Conservation (phyloP, 2,329 filamentous ascomycete genomes). For the Fusarium phyllophilum region DNA sequence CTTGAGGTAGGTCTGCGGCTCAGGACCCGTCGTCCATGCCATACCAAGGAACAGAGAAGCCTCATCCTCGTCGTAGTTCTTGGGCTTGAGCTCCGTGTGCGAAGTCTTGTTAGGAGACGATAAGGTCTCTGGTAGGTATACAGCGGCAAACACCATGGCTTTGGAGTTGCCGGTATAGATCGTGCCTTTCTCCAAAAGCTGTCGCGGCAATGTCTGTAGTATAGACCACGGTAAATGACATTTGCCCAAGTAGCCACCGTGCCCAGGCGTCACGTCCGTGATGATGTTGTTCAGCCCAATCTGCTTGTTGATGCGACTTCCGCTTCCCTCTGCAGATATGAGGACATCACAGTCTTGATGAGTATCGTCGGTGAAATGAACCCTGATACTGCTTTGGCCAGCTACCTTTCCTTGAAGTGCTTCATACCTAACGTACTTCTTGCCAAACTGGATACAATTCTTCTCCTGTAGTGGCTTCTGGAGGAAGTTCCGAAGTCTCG, state of each 20-base stretch:
- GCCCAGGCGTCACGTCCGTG: neutral
- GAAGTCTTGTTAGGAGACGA: neutral
- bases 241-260: neutral
- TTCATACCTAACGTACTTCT: neutral
- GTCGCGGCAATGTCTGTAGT: neutral
- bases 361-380: neutral
- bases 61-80: neutral
- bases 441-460: rapidly evolving
- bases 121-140: neutral
- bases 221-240: neutral
- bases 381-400: neutral
- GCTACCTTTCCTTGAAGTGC: rapidly evolving
- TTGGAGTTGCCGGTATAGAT: neutral
- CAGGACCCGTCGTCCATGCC: neutral
- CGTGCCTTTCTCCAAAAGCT: neutral
- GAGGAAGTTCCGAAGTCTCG: rapidly evolving
- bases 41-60: neutral
- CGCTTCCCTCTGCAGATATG: neutral
- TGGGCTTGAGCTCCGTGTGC: rapidly evolving
- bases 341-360: neutral
- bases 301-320: neutral
- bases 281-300: neutral
- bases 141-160: neutral
- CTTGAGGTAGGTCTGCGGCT: neutral
- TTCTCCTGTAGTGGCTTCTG: neutral